These are phyloP conservation scores for Amylostereum areolatum DNA, from an alignment of 1,284 basidiomycete genomes.

Conservation along the genomic window DNA sequence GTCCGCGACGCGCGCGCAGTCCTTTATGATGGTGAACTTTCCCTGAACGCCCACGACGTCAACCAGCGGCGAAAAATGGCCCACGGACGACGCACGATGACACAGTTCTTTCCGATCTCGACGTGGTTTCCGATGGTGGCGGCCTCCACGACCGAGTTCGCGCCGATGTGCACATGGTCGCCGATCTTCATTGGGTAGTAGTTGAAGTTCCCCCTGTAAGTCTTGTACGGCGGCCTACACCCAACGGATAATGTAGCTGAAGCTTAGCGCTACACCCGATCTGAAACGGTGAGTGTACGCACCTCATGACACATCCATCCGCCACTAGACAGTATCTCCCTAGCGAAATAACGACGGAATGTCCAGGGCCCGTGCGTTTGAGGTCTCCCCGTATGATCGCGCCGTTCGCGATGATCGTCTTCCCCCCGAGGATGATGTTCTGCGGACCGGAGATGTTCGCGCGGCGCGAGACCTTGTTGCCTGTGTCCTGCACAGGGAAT, in stretches of 20 bases:
- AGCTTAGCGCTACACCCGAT: not conserved
- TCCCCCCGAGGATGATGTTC: constrained; percentile 96
- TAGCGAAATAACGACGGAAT: constrained; percentile 88
- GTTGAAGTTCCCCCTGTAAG: constrained; percentile 88
- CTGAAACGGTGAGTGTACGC: constrained; percentile 14
- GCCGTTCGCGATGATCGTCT: constrained; percentile 89
- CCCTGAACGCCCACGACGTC: constrained; percentile 51
- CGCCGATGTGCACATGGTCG: constrained; percentile 91
- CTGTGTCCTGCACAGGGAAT: constrained; percentile 24
- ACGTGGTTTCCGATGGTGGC: constrained; percentile 93
- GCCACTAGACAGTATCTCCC: constrained; percentile 92
- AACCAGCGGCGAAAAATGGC: not conserved
- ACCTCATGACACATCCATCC: constrained; percentile 88
- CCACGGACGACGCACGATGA: constrained; percentile 62
- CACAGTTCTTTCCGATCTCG: constrained; percentile 91
- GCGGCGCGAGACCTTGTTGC: constrained; percentile 81
- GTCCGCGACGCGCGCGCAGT: constrained; percentile 85
- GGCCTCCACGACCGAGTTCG: constrained; percentile 85
- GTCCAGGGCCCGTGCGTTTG: constrained; percentile 75
- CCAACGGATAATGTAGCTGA: constrained; percentile 1
- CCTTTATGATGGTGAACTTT: constrained; percentile 95
- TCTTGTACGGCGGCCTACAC: constrained; percentile 78
- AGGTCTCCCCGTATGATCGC: constrained; percentile 90
- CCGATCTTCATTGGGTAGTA: constrained; percentile 98
- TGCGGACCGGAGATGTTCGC: constrained; percentile 92